Base-by-base conservation (phyloP, 345 rosid genomes). In the Hirschfeldia incana region DNA sequence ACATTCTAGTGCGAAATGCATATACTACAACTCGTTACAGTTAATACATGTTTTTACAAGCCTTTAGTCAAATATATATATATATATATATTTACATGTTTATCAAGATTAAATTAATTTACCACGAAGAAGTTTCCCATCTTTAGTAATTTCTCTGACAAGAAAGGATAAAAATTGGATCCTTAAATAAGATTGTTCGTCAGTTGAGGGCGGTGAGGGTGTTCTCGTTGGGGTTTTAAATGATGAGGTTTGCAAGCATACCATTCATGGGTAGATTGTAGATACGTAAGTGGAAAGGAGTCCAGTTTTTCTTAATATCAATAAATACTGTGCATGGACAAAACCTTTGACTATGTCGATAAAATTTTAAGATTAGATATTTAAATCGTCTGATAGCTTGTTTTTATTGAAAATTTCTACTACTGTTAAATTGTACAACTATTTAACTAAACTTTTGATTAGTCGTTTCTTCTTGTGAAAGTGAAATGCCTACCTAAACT, bases 161-260 rank as follows among this genome's bases (percentile, higher is more conserved):
- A 46, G 15, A 46, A 46, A 46, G 15, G 53, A 46, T 46, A 46
- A 46, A 46, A 15, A 11, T 12, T 46, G 53, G 53, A 46, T 46
- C 53, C n/a, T 46, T 46, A 10, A 9, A 42, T 42, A 42, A 42
- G 49, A 42, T 11, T 42, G 49, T 42, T 42, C 21, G 1, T 42
- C 46, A 2, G 46, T 39, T 34, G 11, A 9, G 46, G 46, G 12
- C 46, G 46, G 46, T 39, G 46, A 9, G 46, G 46, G 46, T 39
- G 10, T 29, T 17, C 5, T 59, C 15, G 67, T 5, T 39, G 51
- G 72, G 66, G 60, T 16, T 72, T 58, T 78, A 78, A 65, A 65
- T 21, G 30, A 44, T 44, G 73, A 53, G 63, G 34, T 72, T 66
- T 11, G 65, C 26, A 51, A 4, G 37, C 65, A 73, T 73, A 46